Evolutionary conservation across 352 stramenopile genomes (phyloP).

Genomic region (Pythium brassicae): DNA sequence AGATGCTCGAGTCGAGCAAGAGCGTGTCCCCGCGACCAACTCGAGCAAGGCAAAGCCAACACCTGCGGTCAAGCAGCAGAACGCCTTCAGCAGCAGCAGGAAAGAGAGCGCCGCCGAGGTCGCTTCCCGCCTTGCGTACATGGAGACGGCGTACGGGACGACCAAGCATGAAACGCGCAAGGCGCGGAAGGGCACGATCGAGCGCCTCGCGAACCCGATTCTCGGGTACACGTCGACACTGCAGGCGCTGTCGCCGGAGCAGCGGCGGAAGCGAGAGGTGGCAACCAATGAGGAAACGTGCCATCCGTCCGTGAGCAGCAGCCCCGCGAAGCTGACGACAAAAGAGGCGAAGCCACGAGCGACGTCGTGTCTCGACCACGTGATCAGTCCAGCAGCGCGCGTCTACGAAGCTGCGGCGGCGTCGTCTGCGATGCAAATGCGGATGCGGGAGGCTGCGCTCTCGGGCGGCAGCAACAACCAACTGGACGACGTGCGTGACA

Average conservation of each 20-base stretch:
- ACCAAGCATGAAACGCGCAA: constrained; percentile 34
- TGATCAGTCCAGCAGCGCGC: constrained; percentile 7
- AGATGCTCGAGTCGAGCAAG: constrained; percentile 5
- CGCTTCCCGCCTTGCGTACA: constrained; percentile 36
- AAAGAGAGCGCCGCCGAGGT: neutral
- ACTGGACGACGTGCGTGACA: constrained; percentile 11
- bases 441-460: neutral
- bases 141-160: constrained; percentile 67
- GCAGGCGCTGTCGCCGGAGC: constrained; percentile 46
- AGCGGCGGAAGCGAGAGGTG: constrained; percentile 45
- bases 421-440: neutral
- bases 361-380: constrained; percentile 12
- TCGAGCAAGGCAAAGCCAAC: neutral
- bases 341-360: neutral
- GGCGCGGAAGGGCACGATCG: constrained; percentile 50
- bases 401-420: constrained; percentile 15
- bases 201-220: constrained; percentile 67
- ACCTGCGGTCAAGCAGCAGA: neutral
- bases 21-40: neutral
- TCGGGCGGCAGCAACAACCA: constrained; percentile 14
- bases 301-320: neutral
- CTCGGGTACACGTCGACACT: constrained; percentile 61
- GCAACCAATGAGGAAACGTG: constrained; percentile 13
- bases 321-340: neutral
- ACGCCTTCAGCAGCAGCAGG: neutral